Evolutionary conservation across 1,284 basidiomycete species (phyloP).

Genomic region (Quambalaria eucalypti): DNA sequence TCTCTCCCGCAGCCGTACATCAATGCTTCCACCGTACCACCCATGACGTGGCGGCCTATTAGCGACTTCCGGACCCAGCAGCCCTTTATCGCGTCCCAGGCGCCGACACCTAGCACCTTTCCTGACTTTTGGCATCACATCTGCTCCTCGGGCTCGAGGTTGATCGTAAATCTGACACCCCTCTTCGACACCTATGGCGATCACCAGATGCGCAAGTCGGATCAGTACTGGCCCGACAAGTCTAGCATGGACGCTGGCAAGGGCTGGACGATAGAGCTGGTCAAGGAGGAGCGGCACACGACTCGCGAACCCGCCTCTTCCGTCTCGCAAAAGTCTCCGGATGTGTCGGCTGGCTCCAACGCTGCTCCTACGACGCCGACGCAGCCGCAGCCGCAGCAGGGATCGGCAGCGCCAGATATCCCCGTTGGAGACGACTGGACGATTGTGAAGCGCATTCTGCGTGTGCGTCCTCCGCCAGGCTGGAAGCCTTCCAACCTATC

Average conservation of each 20-base stretch:
- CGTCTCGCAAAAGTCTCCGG: no score
- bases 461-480: background rate
- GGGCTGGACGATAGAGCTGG: background rate
- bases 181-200: conserved; percentile 2
- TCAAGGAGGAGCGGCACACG: conserved; percentile 6
- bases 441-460: background rate
- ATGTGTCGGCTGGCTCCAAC: no score
- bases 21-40: background rate
- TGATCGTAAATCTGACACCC: conserved; percentile 43
- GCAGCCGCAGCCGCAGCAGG: background rate
- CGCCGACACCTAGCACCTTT: conserved; percentile 81
- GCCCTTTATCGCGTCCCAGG: conserved; percentile 87
- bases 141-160: conserved; percentile 8
- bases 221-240: conserved; percentile 39
- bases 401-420: background rate
- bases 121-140: conserved; percentile 61
- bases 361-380: no score
- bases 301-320: no score
- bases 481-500: conserved; percentile 5
- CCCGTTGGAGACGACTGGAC: background rate
- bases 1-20: conserved; percentile 6
- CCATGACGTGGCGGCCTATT: background rate
- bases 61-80: conserved; percentile 48
- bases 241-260: conserved; percentile 4
- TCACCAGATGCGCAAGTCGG: conserved; percentile 20